A percentile compares a stretch with the other conserved stretches of the same genome.
Conservation (phyloP, 306 rosid genomes). For the Hippophae gyantsensis region DNA sequence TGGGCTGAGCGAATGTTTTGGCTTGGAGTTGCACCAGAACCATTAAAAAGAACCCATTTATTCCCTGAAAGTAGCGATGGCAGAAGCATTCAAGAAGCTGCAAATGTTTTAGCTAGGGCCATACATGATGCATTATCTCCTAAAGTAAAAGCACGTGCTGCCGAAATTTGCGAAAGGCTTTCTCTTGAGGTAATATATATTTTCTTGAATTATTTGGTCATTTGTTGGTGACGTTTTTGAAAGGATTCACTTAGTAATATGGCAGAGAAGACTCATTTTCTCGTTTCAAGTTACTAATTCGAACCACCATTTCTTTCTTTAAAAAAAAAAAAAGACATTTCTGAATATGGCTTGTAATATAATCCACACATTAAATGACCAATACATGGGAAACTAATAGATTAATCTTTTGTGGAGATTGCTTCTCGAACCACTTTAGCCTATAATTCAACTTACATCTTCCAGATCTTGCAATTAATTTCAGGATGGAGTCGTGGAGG, state of each 20-base stretch:
- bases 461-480: constrained; percentile 13
- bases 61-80: constrained; percentile 46
- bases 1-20: constrained; percentile 89
- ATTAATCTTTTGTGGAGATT: background rate
- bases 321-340: too few relatives aligned
- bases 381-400: background rate
- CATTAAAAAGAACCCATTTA: constrained; percentile 47
- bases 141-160: constrained; percentile 42
- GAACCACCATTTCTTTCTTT: background rate
- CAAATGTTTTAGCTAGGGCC: constrained; percentile 39
- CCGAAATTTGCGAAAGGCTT: constrained; percentile 45
- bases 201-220: constrained; percentile 13
- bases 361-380: background rate
- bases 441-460: constrained; percentile 4
- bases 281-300: background rate
- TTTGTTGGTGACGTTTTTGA: background rate
- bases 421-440: background rate
- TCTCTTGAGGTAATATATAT: constrained; percentile 44
- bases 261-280: background rate
- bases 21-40: constrained; percentile 84
- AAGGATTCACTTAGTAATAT: background rate
- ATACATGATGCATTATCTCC: constrained; percentile 50
- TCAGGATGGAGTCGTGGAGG: constrained; percentile 71
- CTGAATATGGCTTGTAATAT: background rate
- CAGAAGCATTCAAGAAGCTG: constrained; percentile 39